Evolutionary conservation across 345 rosid species (phyloP).

Genomic region (Salix suchowensis): DNA sequence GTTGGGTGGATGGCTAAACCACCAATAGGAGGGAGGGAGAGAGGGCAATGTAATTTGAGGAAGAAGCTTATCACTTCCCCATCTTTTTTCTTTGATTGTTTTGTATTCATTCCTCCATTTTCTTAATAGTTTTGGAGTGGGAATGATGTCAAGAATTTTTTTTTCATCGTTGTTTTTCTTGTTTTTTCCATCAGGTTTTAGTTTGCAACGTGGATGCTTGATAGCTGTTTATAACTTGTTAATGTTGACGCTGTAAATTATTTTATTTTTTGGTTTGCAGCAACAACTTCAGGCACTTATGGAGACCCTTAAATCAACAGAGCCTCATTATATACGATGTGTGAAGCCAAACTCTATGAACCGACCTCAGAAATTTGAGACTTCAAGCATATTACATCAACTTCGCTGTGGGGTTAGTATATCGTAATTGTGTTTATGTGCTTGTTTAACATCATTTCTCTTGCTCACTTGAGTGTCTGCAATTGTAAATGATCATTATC

Average conservation of each 20-base stretch:
- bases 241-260: conserved; percentile 12
- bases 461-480: neutral
- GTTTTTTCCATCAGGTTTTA: neutral
- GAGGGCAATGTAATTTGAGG: too few species aligned
- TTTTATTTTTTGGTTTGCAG: conserved; percentile 33
- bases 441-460: conserved; percentile 1
- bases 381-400: conserved; percentile 76
- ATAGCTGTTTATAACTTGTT: conserved; percentile 3
- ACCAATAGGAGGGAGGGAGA: too few species aligned
- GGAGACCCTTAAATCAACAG: conserved; percentile 90
- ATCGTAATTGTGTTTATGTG: neutral
- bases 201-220: neutral
- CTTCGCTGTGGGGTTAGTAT: conserved; percentile 93
- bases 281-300: conserved; percentile 99
- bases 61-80: too few species aligned
- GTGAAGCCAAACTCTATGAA: conserved; percentile 95
- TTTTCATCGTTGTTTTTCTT: neutral
- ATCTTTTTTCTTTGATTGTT: too few species aligned
- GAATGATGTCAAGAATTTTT: too few species aligned
- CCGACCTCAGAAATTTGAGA: conserved; percentile 86
- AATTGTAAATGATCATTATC: neutral
- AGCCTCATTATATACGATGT: conserved; percentile 97
- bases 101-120: too few species aligned
- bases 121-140: too few species aligned
- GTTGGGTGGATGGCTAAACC: too few species aligned